Evolutionary conservation across 345 rosid species (phyloP), one percentile per base, ranked within the genome.

Genomic region (Melaleuca quinquenervia): DNA sequence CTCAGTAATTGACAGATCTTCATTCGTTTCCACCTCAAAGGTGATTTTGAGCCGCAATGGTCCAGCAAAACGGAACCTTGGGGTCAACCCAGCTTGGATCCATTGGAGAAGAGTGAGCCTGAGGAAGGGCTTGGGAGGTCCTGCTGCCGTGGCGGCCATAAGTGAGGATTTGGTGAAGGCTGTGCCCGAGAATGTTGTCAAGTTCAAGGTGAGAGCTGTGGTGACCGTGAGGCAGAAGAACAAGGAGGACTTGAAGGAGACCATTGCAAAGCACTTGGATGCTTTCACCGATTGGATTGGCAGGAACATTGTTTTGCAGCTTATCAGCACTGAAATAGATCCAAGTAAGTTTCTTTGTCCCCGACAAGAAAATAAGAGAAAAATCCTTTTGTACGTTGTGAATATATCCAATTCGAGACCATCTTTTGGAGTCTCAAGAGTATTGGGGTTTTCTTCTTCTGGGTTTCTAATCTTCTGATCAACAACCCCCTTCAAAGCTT

Each of bases 241-340:
- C 91, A 97, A 95, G 86, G 98, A 94, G 85, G 98, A 96, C 86
- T 89, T 95, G 6, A 94, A 93, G 78, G 98, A 94, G 85, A 92
- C 94, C 70, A 24, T 97, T 76, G 93, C 94, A 21, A 96, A 94
- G 85, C 97, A 93, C 36, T 89, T 93, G 78, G 99, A 97, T 89
- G 91, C 95, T 85, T 85, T 95, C 14, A 88, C 96, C 45, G 99
- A 97, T 58, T 92, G 87, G 88, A 90, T 97, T 84, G 98, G 99
- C 32, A 88, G 95, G 89, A 97, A 94, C 85, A 95, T 97, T 41
- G 95, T 93, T 26, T 90, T 97, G 92, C 93, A 95, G 93, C 98
- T 97, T 84, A 85, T 96, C 83, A 94, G 98, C 90, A 94, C 92
- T 7, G 93, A 96, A 84, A 51, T 93, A 88, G 98, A 97, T 91